Percentiles rank a stretch among this genome's conserved stretches.
Conservation (phyloP, 106 monocot genomes). For the Allium sativum region DNA sequence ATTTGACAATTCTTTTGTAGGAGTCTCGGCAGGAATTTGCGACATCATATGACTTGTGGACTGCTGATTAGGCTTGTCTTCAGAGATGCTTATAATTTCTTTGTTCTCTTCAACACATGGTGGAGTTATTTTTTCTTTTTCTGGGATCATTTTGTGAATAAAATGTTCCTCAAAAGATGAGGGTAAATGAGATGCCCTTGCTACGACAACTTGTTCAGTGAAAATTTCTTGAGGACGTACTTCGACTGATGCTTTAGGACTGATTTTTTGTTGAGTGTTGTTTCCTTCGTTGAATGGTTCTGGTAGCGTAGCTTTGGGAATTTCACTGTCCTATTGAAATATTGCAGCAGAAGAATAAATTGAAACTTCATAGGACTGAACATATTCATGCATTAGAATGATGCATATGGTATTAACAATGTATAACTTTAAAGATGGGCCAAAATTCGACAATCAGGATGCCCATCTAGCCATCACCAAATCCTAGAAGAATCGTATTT, state of each 20-base stretch:
- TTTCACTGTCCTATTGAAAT: constrained; percentile 30
- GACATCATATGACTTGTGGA: constrained; percentile 5
- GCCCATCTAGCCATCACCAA: too few species aligned
- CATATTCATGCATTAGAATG: too few species aligned
- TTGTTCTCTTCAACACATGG: constrained; percentile 8
- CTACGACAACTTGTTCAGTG: too few species aligned
- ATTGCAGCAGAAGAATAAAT: too few species aligned
- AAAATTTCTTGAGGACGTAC: constrained; percentile 9
- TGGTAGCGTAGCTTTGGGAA: constrained; percentile 43
- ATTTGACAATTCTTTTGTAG: constrained; percentile 15
- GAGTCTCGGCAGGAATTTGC: constrained; percentile 19
- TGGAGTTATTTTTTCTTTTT: constrained; percentile 21
- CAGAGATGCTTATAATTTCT: constrained; percentile 3
- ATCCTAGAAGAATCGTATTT: too few species aligned
- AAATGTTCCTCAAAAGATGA: constrained; percentile 35
- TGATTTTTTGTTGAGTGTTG: background rate
- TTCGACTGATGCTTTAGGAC: constrained; percentile 4
- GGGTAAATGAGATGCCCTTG: constrained; percentile 36
- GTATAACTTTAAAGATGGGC: too few species aligned
- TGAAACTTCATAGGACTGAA: too few species aligned
- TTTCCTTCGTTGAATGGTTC: constrained; percentile 41
- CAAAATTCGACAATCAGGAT: too few species aligned
- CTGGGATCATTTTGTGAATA: constrained; percentile 27
- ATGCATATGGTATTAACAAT: too few species aligned
- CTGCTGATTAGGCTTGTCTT: constrained; percentile 3